phyloP scores from a whole-genome alignment of 345 rosid species.

The Camelina hispida region DNA sequence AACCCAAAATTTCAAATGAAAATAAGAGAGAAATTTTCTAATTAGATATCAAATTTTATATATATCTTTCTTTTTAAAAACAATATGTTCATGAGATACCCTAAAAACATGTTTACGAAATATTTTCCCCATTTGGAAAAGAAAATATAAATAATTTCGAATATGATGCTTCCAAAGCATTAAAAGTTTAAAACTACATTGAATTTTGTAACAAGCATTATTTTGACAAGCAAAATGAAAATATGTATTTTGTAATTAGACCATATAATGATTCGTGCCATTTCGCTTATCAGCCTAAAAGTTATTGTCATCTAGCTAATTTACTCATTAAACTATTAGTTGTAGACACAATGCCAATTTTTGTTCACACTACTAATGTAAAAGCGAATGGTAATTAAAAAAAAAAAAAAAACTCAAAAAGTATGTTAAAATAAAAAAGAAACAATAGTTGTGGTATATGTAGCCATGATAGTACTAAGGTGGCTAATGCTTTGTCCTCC shows the following conservation, averaged over 20 bases:
- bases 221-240: no score
- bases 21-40: neutral
- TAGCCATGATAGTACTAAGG: constrained; percentile 28
- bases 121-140: neutral
- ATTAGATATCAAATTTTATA: neutral
- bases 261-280: neutral
- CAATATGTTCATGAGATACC: neutral
- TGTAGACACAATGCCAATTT: constrained; percentile 2
- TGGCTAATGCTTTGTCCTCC: constrained; percentile 34
- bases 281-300: neutral
- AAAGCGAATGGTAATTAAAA: neutral
- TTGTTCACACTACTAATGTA: neutral
- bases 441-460: constrained; percentile 24
- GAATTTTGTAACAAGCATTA: neutral
- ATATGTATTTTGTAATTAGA: neutral
- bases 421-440: constrained; percentile 5
- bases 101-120: constrained; percentile 6
- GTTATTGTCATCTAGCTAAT: neutral
- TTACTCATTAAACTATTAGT: neutral
- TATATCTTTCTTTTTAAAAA: no score
- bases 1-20: neutral
- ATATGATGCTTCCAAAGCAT: neutral
- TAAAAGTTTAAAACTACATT: neutral
- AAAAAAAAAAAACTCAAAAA: neutral
- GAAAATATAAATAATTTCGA: no score